Base-by-base conservation (phyloP, 805 yeast genomes). In the Saccharomyces kudriavzevii region DNA sequence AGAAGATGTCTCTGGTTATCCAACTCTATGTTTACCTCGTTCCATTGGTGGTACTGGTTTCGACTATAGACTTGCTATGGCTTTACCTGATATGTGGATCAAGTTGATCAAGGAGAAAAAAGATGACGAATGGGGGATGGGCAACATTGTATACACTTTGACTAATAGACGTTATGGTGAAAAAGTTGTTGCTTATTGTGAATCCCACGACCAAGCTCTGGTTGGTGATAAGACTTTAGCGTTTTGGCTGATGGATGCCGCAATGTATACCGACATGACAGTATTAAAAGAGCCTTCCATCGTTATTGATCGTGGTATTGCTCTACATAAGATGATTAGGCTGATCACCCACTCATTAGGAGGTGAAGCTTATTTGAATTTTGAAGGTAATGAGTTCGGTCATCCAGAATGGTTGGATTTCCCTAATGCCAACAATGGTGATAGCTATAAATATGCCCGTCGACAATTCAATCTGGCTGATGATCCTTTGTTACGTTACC, bases 361-460 rank as follows among this genome's bases (percentile, higher is more conserved):
- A 48, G 99, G 99, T 53, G 98, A 92, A 71, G 97, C 96, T 0
- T 92, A 92, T 66, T 79, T 92, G 66, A 92, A 91, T 68, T 92
- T 92, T 68, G 97, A 92, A 75, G 98, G 99, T 54, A 92, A 92
- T 65, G 99, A 92, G 72, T 92, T 94, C 73, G 99, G 99, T 17
- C 99, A 92, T 65, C 99, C 98, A 2, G 99, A 92, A 69, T 92
- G 99, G 99, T 79, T 94, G 51, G 99, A 92, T 70, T 94, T 92
- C 77, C 98, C 99, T 13, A 83, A 97, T 64, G 85, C 59, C 28
- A 97, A 96, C 35, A 94, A 92, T 70, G 78, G 78, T 27, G 90
- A 89, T 68, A 85, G 94, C 20, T 92, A 87, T 72, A 94, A 88
- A 72, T 92, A 94, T 65, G 97, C 97, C 1, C 81, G 98, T 66